Evolutionary conservation across 441 rosid species (phyloP).

Genomic region (Arabidopsis hybrid): DNA sequence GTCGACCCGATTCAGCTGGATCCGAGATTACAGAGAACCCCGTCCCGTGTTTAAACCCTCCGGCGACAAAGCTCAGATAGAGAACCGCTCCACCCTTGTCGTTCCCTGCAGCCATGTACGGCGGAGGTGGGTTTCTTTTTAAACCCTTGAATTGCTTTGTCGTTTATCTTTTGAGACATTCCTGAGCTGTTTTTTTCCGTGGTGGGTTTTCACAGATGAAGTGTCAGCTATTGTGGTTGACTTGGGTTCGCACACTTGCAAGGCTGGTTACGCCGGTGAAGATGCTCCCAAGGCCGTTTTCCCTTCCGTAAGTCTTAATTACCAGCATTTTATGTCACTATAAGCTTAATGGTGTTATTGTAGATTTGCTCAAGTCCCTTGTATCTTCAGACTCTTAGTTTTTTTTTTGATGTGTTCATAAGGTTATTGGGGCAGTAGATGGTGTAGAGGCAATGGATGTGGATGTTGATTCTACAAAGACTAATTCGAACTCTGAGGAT

Average conservation of each 20-base stretch:
- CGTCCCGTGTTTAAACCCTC: constrained; percentile 25
- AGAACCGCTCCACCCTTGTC: constrained; percentile 5
- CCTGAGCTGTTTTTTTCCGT: neutral
- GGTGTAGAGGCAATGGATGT: constrained; percentile 73
- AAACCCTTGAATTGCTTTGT: constrained; percentile 28
- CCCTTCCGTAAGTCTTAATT: constrained; percentile 74
- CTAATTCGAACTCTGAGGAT: constrained; percentile 64
- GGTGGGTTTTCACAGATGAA: constrained; percentile 69
- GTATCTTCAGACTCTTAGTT: constrained; percentile 5
- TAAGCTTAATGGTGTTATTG: constrained; percentile 13
- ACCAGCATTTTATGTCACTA: constrained; percentile 19
- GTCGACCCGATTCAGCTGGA: constrained; percentile 10
- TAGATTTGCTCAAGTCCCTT: constrained; percentile 3
- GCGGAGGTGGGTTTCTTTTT: constrained; percentile 77
- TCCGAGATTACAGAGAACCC: constrained; percentile 16
- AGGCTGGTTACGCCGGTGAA: constrained; percentile 99
- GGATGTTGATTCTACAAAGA: constrained; percentile 58
- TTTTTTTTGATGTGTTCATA: constrained; percentile 34
- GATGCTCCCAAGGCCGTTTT: constrained; percentile 99
- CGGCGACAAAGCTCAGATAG: constrained; percentile 18
- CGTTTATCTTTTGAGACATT: neutral
- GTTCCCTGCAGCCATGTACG: constrained; percentile 70
- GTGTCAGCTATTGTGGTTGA: constrained; percentile 98
- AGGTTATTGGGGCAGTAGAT: constrained; percentile 95
- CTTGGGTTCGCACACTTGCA: constrained; percentile 98